Evolutionary conservation across 2,329 filamentous ascomycete species (phyloP).

Genomic region (Cadophora sp.): DNA sequence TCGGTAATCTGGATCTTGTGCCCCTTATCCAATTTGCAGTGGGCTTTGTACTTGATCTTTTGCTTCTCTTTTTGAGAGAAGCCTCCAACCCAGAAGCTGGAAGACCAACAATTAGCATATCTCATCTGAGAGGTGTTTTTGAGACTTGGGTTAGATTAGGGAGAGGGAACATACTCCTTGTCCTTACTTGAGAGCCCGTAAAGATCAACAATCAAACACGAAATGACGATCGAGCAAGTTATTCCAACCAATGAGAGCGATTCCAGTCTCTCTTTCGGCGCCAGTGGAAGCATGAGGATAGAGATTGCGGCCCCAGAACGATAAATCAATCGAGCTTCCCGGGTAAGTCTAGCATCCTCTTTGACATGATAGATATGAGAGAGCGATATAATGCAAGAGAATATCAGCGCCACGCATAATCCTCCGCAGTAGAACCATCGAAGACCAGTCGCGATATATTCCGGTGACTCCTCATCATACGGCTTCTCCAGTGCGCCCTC

Average conservation of each 20-base stretch:
- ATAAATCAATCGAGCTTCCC: background rate
- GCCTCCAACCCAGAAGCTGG: background rate
- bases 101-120: background rate
- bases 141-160: no score
- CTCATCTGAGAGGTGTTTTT: background rate
- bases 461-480: background rate
- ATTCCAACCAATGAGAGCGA: background rate
- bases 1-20: background rate
- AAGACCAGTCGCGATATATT: background rate
- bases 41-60: background rate
- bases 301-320: background rate
- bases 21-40: background rate
- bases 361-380: background rate
- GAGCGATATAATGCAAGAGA: background rate
- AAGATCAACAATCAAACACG: conserved; percentile 2
- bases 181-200: background rate
- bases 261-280: background rate
- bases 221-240: background rate
- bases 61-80: background rate
- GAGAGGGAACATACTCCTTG: background rate
- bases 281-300: background rate
- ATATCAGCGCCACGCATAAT: background rate
- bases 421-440: conserved; percentile 2
- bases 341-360: background rate
- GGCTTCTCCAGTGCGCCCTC: background rate